These are phyloP conservation scores for Colletotrichum lindemuthianum DNA, from an alignment of 2,329 filamentous ascomycete genomes.

Conservation along the genomic window DNA sequence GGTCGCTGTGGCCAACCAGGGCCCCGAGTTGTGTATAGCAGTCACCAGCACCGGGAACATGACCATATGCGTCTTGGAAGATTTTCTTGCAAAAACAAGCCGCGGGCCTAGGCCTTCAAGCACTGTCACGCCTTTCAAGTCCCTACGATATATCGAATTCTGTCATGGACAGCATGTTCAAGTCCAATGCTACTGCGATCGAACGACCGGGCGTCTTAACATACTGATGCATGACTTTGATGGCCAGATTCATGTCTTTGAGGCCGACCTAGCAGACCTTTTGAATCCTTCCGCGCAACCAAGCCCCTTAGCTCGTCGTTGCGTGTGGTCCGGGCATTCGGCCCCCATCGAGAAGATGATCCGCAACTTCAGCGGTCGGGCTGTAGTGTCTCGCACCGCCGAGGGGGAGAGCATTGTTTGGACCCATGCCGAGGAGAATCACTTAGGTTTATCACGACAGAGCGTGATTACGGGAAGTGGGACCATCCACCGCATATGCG, in stretches of 20 bases:
- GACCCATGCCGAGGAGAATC: slow-evolving; percentile 69
- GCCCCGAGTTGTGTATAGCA: slow-evolving; percentile 87
- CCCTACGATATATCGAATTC: slow-evolving; percentile 58
- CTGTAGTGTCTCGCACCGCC: slow-evolving; percentile 82
- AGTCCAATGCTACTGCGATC: slow-evolving; percentile 78
- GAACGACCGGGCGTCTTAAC: slow-evolving; percentile 70
- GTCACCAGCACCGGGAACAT: slow-evolving; percentile 86
- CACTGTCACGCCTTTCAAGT: slow-evolving; percentile 83
- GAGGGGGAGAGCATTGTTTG: slow-evolving; percentile 85
- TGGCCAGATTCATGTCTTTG: slow-evolving; percentile 84
- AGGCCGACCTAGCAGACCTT: slow-evolving; percentile 80
- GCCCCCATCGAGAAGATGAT: slow-evolving; percentile 85
- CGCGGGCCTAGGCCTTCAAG: slow-evolving; percentile 75
- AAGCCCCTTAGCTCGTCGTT: slow-evolving; percentile 68
- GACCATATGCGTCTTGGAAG: slow-evolving; percentile 93
- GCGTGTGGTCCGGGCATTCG: slow-evolving; percentile 86
- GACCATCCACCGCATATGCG: slow-evolving; percentile 82
- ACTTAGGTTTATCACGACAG: slow-evolving; percentile 70
- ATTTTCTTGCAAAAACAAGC: slow-evolving; percentile 76
- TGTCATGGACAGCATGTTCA: slow-evolving; percentile 65
- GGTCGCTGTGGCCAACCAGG: slow-evolving; percentile 84
- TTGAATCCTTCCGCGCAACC: slow-evolving; percentile 77
- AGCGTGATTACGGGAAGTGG: slow-evolving; percentile 74
- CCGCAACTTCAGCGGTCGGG: slow-evolving; percentile 82
- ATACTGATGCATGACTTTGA: slow-evolving; percentile 87